Conservation (phyloP, 768 basidiomycete genomes). For the Suillus placidus region DNA sequence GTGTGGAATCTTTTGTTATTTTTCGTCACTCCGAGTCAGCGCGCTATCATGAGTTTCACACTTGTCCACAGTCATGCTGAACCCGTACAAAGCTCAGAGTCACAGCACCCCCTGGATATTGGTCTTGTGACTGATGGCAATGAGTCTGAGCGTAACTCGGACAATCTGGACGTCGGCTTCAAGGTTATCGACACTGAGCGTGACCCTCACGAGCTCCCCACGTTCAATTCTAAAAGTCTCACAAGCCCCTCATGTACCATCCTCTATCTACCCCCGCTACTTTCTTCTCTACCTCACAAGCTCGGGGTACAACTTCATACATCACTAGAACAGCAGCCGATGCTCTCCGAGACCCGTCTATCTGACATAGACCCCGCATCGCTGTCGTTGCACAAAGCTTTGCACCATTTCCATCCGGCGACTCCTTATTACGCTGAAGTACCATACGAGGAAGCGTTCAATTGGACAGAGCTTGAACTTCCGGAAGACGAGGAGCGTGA, state of each 20-base stretch:
- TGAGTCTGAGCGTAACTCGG: not conserved
- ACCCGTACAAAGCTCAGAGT: not conserved
- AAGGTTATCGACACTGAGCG: slow-evolving; percentile 19
- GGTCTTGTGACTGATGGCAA: slow-evolving; percentile 2
- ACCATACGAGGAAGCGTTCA: slow-evolving; percentile 81
- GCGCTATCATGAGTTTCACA: slow-evolving; percentile 3
- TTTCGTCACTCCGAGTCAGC: not conserved
- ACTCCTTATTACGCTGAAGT: slow-evolving; percentile 60
- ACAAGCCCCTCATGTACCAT: slow-evolving; percentile 49
- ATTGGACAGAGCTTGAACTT: slow-evolving; percentile 76
- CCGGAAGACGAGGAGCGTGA: slow-evolving; percentile 75
- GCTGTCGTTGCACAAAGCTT: slow-evolving; percentile 80
- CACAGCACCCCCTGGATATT: not conserved
- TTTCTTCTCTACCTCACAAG: slow-evolving; percentile 69
- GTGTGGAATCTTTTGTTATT: not conserved
- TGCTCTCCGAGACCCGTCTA: slow-evolving; percentile 71
- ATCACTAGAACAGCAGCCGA: slow-evolving; percentile 40
- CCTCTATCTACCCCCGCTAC: slow-evolving; percentile 82
- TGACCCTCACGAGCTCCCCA: slow-evolving; percentile 60
- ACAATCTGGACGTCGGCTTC: not conserved
- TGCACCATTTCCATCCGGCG: slow-evolving; percentile 73
- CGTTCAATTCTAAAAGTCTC: slow-evolving; percentile 44
- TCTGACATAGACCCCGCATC: slow-evolving; percentile 87
- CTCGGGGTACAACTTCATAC: slow-evolving; percentile 31
- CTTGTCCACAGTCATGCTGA: not conserved